Conservation (phyloP, 2,329 filamentous ascomycete genomes). For the Monilinia aucupariae region DNA sequence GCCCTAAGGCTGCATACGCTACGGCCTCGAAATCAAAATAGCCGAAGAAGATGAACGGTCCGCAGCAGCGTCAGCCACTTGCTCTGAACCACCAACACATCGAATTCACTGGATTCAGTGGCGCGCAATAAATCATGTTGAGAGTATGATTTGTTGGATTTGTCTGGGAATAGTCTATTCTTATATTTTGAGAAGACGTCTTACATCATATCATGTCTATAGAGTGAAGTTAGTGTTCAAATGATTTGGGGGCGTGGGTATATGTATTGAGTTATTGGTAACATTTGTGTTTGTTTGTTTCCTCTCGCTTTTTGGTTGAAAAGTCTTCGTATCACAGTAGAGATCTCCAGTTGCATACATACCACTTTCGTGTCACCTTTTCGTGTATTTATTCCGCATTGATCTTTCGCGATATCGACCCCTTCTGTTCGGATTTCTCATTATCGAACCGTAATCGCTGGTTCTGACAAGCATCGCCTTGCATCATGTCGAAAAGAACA, state of each 20-base stretch:
- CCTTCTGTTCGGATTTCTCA: neutral
- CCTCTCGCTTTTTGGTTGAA: neutral
- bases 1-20: neutral
- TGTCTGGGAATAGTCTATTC: neutral
- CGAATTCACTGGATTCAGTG: neutral
- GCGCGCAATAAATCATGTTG: neutral
- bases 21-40: neutral
- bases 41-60: neutral
- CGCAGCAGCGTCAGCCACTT: slow-evolving; percentile 5
- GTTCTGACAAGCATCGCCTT: neutral
- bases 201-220: neutral
- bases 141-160: neutral
- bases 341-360: neutral
- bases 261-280: neutral
- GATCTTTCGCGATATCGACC: neutral
- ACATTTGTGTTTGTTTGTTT: slow-evolving; percentile 1
- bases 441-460: neutral
- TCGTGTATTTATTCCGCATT: neutral
- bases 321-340: neutral
- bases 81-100: neutral
- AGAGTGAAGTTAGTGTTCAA: neutral
- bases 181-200: neutral
- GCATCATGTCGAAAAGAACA: slow-evolving; percentile 38
- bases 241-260: neutral
- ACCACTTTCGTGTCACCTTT: neutral